Evolutionary conservation across 225 moss, liverwort and hornwort genomes (phyloP).

Genomic region (Ulota crispa): DNA sequence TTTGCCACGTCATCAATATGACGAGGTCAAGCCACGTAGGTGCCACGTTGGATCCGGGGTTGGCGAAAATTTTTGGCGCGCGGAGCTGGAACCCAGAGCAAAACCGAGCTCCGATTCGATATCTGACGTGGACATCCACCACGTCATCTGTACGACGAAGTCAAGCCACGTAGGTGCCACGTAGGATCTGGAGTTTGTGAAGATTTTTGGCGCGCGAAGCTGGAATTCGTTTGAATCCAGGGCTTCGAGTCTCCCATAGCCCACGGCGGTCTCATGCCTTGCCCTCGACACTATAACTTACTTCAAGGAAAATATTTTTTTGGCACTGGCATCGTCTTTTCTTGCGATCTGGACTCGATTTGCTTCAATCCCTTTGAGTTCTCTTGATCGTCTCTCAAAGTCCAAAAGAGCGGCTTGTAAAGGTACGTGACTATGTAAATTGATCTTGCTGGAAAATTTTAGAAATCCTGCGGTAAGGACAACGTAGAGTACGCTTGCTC

Average conservation of each 20-base stretch:
- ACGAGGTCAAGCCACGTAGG: conserved; percentile 15
- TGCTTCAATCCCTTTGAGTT: neutral
- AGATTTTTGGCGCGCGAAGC: neutral
- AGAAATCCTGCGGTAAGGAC: too few relatives aligned
- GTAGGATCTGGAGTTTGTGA: neutral
- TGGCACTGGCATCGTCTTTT: neutral
- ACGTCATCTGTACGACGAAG: conserved; percentile 21
- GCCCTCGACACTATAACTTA: neutral
- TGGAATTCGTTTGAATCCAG: neutral
- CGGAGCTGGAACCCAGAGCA: too few relatives aligned
- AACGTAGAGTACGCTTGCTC: neutral
- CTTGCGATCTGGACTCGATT: neutral
- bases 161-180: neutral
- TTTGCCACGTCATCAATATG: conserved; percentile 12
- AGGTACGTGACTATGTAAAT: conserved; percentile 10
- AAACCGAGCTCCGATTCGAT: neutral
- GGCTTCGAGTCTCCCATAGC: neutral
- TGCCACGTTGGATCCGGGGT: neutral
- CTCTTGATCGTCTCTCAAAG: neutral
- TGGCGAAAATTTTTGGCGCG: neutral
- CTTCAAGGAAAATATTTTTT: conserved; percentile 11
- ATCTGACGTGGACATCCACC: neutral
- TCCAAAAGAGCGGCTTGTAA: neutral
- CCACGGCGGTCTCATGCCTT: conserved; percentile 15
- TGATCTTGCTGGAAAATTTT: neutral